These are phyloP conservation scores for Candida yuanshanica DNA, from an alignment of 805 yeast genomes.

Conservation along the genomic window DNA sequence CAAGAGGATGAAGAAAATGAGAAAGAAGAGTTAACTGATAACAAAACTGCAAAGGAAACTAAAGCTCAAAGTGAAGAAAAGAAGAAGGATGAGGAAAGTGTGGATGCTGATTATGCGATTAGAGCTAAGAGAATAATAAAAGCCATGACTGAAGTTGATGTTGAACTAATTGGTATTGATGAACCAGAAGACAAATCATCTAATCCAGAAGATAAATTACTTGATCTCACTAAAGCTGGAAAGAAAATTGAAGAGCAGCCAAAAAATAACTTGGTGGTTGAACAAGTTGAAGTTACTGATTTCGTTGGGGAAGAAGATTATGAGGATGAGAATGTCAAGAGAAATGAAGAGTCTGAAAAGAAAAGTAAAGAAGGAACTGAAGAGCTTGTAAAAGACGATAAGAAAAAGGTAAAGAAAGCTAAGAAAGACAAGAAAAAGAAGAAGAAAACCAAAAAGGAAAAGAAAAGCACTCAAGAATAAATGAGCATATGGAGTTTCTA, in stretches of 20 bases:
- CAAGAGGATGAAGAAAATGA: neutral
- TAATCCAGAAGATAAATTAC: too few relatives aligned
- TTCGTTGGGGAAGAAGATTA: conserved; percentile 5
- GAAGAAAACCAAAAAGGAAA: neutral
- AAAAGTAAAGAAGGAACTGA: neutral
- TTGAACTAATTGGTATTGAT: conserved; percentile 17
- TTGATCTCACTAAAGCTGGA: too few relatives aligned
- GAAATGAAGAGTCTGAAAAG: neutral
- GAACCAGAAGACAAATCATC: too few relatives aligned
- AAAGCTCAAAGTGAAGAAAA: conserved; percentile 4
- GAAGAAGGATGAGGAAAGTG: conserved; percentile 18
- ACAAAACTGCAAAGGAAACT: neutral
- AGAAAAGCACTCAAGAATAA: neutral
- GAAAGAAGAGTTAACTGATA: neutral
- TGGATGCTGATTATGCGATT: conserved; percentile 23
- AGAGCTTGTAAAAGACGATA: neutral
- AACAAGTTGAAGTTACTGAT: conserved; percentile 7
- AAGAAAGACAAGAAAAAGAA: neutral
- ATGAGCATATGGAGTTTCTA: neutral
- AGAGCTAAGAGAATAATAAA: conserved; percentile 21
- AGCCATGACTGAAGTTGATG: conserved; percentile 16
- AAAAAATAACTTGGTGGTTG: conserved; percentile 5
- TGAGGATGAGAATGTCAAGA: neutral
- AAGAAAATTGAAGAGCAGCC: conserved; percentile 1
- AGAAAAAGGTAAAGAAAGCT: neutral